These are phyloP conservation scores for Penicillium fimorum DNA, from an alignment of 495 filamentous ascomycete genomes.

Conservation along the genomic window DNA sequence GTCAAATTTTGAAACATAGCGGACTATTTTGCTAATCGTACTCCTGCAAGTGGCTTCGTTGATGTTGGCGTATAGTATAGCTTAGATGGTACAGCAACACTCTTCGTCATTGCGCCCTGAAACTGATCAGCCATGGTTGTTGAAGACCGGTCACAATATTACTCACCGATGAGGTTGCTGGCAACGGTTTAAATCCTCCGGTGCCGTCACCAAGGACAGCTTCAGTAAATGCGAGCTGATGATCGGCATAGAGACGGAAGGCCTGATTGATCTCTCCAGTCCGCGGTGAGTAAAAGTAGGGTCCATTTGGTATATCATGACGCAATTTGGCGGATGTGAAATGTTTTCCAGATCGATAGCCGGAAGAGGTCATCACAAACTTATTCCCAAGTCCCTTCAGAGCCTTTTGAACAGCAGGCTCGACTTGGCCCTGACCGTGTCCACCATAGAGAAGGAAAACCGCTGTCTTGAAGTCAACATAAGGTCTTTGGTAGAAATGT, in stretches of 20 bases:
- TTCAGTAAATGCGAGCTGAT: constrained; percentile 38
- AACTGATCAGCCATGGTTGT: not conserved
- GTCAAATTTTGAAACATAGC: not conserved
- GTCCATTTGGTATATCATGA: constrained; percentile 38
- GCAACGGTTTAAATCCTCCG: constrained; percentile 37
- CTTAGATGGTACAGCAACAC: constrained; percentile 45
- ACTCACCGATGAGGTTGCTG: constrained; percentile 32
- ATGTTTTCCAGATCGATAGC: constrained; percentile 5
- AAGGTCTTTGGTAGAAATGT: not conserved
- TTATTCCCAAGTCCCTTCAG: constrained; percentile 5
- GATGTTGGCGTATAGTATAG: constrained; percentile 35
- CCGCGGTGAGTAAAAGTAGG: constrained; percentile 44
- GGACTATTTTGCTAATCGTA: not conserved
- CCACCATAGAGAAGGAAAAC: constrained; percentile 13
- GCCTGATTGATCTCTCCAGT: constrained; percentile 40
- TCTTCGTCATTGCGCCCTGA: constrained; percentile 19
- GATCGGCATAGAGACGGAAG: constrained; percentile 44
- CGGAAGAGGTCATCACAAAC: constrained; percentile 10
- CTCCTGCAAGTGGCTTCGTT: constrained; percentile 36
- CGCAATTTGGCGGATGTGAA: constrained; percentile 6
- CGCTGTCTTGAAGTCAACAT: constrained; percentile 2
- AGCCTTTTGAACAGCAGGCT: not conserved
- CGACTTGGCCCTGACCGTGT: constrained; percentile 3
- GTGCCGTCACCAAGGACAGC: constrained; percentile 33
- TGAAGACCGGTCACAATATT: constrained; percentile 10